Conservation (phyloP, 2,329 filamentous ascomycete species). For the Paracamarosporium sp. region DNA sequence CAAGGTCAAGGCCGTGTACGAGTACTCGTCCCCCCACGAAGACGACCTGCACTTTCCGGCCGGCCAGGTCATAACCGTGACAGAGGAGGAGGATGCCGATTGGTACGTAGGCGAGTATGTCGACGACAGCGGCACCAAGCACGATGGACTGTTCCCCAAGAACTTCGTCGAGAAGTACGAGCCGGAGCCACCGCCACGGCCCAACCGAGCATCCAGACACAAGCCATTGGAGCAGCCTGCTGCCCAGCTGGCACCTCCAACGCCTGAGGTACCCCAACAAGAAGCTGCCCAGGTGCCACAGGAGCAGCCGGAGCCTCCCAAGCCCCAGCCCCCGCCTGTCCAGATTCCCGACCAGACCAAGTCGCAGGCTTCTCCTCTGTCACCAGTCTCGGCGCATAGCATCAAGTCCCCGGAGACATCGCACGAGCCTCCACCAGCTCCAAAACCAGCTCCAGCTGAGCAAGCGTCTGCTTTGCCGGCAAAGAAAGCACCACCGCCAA, state of each 20-base stretch:
- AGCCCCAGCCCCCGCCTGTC: conserved; percentile 46
- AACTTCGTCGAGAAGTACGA: conserved; percentile 99
- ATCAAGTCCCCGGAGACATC: conserved; percentile 25
- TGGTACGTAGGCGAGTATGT: conserved; percentile 92
- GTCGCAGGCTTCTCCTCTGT: conserved; percentile 37
- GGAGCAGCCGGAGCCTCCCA: conserved; percentile 42
- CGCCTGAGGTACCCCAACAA: conserved; percentile 38
- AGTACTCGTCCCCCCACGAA: conserved; percentile 90
- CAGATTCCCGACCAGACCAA: conserved; percentile 33
- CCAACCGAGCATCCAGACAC: conserved; percentile 69
- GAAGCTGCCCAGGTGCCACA: conserved; percentile 25
- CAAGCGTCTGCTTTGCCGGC: conserved; percentile 36
- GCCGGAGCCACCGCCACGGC: conserved; percentile 86
- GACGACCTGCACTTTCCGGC: conserved; percentile 88
- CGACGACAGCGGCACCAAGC: conserved; percentile 74
- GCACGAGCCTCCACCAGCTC: conserved; percentile 40
- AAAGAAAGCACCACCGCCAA: conserved; percentile 69
- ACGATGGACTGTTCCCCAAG: conserved; percentile 88
- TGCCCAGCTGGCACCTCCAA: conserved; percentile 34
- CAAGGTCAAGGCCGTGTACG: conserved; percentile 95
- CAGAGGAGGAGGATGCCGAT: conserved; percentile 88
- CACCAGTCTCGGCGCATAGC: conserved; percentile 33
- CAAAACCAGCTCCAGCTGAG: conserved; percentile 49
- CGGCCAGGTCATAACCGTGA: conserved; percentile 93
- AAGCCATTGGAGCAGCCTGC: conserved; percentile 43